Conservation (phyloP, 495 filamentous ascomycete species). For the Xylaria sp. region DNA sequence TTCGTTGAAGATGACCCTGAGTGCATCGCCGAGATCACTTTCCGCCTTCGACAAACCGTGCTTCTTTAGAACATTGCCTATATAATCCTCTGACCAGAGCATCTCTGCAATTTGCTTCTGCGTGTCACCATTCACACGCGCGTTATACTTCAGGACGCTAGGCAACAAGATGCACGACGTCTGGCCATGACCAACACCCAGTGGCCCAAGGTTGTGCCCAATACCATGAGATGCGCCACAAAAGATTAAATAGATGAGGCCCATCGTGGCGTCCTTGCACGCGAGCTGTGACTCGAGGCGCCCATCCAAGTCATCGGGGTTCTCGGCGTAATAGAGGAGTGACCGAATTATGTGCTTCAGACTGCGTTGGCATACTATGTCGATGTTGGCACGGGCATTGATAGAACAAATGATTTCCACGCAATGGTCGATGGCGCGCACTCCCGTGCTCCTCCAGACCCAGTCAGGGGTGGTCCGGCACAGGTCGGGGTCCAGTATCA, state of each 20-base stretch:
- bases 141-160: constrained; percentile 66
- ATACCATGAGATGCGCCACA: constrained; percentile 66
- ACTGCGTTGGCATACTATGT: constrained; percentile 49
- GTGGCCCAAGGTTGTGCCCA: constrained; percentile 70
- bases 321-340: constrained; percentile 56
- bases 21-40: constrained; percentile 42
- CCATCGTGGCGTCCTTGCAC: background rate
- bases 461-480: constrained; percentile 60
- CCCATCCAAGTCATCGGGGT: constrained; percentile 54
- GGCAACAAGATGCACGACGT: constrained; percentile 71
- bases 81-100: constrained; percentile 54
- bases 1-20: constrained; percentile 41
- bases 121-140: constrained; percentile 43
- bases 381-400: constrained; percentile 39
- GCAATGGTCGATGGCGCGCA: constrained; percentile 71
- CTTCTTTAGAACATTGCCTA: constrained; percentile 49
- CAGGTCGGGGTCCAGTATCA: constrained; percentile 66
- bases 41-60: constrained; percentile 43
- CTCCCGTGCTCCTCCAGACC: constrained; percentile 68
- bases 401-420: constrained; percentile 63
- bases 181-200: constrained; percentile 70
- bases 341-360: constrained; percentile 59
- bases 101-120: constrained; percentile 57
- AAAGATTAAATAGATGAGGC: constrained; percentile 37
- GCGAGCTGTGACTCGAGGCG: constrained; percentile 49